A percentile compares a stretch with the other conserved stretches of the same genome.
Evolutionary conservation across 306 rosid species (phyloP).

Genomic region (Sechiopsis laciniata): DNA sequence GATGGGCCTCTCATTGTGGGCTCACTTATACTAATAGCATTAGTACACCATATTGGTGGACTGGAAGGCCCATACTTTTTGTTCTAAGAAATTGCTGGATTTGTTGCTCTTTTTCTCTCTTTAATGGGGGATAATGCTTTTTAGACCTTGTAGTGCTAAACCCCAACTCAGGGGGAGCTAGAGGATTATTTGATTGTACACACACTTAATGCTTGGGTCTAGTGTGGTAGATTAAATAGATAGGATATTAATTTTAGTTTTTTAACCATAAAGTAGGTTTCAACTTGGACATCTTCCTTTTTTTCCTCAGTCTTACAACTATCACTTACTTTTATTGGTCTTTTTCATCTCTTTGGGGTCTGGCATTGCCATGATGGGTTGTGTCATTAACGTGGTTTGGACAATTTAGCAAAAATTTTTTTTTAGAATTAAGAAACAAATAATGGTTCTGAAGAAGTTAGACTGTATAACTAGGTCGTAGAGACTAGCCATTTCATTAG

Average conservation of each 20-base stretch:
- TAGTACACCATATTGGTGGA: conserved; percentile 10
- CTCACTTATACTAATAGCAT: not conserved
- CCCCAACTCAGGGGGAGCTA: not conserved
- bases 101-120: not conserved
- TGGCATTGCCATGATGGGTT: not conserved
- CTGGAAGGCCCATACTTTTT: conserved; percentile 2
- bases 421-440: conserved; percentile 1
- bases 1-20: conserved; percentile 8
- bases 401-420: not conserved
- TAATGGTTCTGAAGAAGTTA: too few species aligned
- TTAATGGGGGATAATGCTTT: not conserved
- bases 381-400: not conserved
- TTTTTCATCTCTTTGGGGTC: not conserved
- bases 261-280: conserved; percentile 15
- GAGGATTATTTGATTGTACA: not conserved
- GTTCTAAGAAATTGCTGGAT: not conserved
- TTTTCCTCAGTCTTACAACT: not conserved
- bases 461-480: not conserved
- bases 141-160: conserved; percentile 11
- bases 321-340: not conserved
- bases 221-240: not conserved
- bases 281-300: not conserved
- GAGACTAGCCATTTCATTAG: conserved; percentile 9
- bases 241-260: not conserved
- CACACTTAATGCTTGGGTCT: not conserved